Conservation (phyloP, 179 eudicot species). For the Beta corolliflora region DNA sequence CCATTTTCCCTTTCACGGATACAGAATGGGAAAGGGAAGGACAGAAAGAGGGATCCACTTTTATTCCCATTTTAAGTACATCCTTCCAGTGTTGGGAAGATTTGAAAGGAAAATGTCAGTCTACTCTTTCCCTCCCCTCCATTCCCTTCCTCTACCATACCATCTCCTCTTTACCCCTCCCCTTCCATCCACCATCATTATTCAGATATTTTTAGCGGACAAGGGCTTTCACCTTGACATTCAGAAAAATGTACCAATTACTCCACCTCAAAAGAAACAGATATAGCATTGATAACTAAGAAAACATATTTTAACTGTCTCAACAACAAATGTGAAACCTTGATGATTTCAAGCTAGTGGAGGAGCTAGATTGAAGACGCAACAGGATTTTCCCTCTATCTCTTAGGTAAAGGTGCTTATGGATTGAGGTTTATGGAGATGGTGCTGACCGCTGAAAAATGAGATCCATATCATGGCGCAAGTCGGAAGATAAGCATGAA, state of each 20-base stretch:
- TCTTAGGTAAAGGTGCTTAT: slow-evolving; percentile 30
- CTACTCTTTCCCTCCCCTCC: no score
- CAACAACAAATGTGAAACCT: slow-evolving; percentile 33
- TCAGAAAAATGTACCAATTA: slow-evolving; percentile 11
- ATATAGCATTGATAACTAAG: not conserved
- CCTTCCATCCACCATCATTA: no score
- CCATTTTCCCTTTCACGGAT: no score
- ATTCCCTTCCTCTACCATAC: no score
- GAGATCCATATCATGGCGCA: slow-evolving; percentile 26
- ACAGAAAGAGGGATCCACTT: no score
- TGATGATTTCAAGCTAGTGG: slow-evolving; percentile 37
- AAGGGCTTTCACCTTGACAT: slow-evolving; percentile 27
- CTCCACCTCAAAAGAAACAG: slow-evolving; percentile 5
- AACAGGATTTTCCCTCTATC: slow-evolving; percentile 30
- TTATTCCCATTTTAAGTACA: no score
- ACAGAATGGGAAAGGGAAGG: no score
- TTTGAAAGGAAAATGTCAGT: no score
- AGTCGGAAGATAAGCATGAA: slow-evolving; percentile 26
- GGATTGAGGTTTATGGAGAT: slow-evolving; percentile 35
- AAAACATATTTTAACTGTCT: not conserved
- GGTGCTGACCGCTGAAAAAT: slow-evolving; percentile 33
- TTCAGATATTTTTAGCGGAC: not conserved
- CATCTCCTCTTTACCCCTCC: no score
- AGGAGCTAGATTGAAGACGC: slow-evolving; percentile 35
- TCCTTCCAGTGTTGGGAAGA: no score